phyloP scores from a whole-genome alignment of 2,329 filamentous ascomycete species.

The Coniochaeta sp. region DNA sequence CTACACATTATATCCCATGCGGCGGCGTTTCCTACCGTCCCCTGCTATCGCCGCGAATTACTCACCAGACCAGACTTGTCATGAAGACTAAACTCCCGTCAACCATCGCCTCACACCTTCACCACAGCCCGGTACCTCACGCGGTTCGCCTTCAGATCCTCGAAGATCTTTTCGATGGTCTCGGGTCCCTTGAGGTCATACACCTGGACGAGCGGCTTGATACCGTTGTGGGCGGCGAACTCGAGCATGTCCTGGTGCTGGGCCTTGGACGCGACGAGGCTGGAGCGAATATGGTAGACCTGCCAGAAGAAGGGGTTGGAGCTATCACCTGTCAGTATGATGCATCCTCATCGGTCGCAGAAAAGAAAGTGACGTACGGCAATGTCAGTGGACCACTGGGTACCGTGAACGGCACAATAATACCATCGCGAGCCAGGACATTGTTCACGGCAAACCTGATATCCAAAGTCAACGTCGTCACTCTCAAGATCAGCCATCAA shows the following conservation, averaged over 20 bases:
- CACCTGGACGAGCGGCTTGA: conserved; percentile 41
- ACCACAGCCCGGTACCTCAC: conserved; percentile 12
- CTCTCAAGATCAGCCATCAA: too few species aligned
- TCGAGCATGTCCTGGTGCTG: conserved; percentile 45
- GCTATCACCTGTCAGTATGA: conserved; percentile 3
- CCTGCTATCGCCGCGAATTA: too few species aligned
- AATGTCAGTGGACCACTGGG: conserved; percentile 8
- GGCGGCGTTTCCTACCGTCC: too few species aligned
- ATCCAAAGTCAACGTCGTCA: not conserved
- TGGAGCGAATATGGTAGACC: conserved; percentile 8
- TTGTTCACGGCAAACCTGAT: conserved; percentile 8
- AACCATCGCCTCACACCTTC: not conserved
- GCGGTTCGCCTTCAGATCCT: conserved; percentile 6
- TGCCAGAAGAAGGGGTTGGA: conserved; percentile 8
- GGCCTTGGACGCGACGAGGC: conserved; percentile 9
- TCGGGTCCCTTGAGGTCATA: conserved; percentile 14
- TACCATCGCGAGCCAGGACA: conserved; percentile 9
- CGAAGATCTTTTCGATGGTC: conserved; percentile 9
- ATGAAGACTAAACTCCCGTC: too few species aligned
- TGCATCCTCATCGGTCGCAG: too few species aligned
- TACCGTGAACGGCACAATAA: conserved; percentile 9
- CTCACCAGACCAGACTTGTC: too few species aligned
- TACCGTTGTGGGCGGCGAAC: conserved; percentile 44
- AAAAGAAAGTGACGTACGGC: conserved; percentile 5
- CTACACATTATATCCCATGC: too few species aligned